Percentiles rank a stretch among this genome's conserved stretches.
Conservation (phyloP, 345 rosid species). For the Theobroma cacao region DNA sequence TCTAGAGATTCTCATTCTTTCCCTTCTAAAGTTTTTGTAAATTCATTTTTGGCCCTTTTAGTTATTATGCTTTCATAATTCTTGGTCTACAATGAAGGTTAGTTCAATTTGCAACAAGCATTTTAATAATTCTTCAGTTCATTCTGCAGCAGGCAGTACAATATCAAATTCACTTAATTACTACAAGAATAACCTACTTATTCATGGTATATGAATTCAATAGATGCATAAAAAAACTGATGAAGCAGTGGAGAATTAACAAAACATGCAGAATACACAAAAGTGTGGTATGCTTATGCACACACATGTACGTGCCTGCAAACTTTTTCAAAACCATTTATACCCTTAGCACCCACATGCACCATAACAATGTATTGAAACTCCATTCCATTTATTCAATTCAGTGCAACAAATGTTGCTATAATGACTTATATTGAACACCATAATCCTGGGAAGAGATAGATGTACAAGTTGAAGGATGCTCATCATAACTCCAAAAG, state of each 20-base stretch:
- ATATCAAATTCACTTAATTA: not conserved
- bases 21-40: not conserved
- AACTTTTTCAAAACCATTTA: not conserved
- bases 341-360: not conserved
- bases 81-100: not conserved
- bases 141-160: not conserved
- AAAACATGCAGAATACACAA: not conserved
- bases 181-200: not conserved
- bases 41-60: not conserved
- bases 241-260: not conserved
- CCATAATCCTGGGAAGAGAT: not conserved
- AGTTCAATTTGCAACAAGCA: not conserved
- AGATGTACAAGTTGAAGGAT: not conserved
- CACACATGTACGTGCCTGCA: not conserved
- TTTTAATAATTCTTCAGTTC: not conserved
- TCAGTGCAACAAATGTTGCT: not conserved
- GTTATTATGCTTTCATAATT: not conserved
- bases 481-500: slow-evolving; percentile 2
- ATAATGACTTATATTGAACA: not conserved
- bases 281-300: not conserved
- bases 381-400: not conserved
- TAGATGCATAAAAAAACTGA: not conserved
- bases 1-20: not conserved
- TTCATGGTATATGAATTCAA: not conserved
- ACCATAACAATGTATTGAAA: not conserved